phyloP scores from a whole-genome alignment of 2,329 filamentous ascomycete genomes.

The Trichoderma hamatum region DNA sequence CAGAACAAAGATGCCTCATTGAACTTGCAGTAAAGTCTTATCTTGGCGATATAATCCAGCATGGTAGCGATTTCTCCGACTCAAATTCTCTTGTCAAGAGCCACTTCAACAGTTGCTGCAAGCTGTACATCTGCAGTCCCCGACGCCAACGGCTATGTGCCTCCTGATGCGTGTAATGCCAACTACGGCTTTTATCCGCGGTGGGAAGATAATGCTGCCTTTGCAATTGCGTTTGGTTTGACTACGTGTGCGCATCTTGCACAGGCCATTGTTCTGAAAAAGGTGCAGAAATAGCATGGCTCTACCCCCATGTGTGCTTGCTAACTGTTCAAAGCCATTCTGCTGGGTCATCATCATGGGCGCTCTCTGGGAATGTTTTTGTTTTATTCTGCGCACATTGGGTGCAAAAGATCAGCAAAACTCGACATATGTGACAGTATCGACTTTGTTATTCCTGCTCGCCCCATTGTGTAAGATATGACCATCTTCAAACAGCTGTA shows the following conservation, averaged over 20 bases:
- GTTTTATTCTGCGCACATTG: constrained; percentile 43
- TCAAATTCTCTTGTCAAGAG: background rate
- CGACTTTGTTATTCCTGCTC: constrained; percentile 45
- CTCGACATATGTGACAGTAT: constrained; percentile 35
- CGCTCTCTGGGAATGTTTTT: constrained; percentile 43
- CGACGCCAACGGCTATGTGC: constrained; percentile 39
- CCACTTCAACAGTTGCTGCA: background rate
- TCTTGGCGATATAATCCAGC: background rate
- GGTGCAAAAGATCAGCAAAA: constrained; percentile 46
- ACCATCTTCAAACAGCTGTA: background rate
- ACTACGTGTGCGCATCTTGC: constrained; percentile 36
- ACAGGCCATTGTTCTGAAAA: constrained; percentile 39
- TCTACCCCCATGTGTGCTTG: background rate
- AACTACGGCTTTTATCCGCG: constrained; percentile 40
- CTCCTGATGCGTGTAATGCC: constrained; percentile 39
- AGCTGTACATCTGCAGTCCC: constrained; percentile 41
- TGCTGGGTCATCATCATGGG: constrained; percentile 48
- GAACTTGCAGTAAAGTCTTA: background rate
- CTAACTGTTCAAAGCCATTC: constrained; percentile 28
- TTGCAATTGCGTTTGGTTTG: constrained; percentile 39
- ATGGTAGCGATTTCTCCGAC: background rate
- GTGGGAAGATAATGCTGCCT: constrained; percentile 41
- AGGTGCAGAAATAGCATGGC: constrained; percentile 30
- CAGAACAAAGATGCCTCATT: background rate
- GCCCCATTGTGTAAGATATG: constrained; percentile 43